These are phyloP conservation scores for Metschnikowia koreensis DNA, from an alignment of 805 yeast species.

Conservation along the genomic window DNA sequence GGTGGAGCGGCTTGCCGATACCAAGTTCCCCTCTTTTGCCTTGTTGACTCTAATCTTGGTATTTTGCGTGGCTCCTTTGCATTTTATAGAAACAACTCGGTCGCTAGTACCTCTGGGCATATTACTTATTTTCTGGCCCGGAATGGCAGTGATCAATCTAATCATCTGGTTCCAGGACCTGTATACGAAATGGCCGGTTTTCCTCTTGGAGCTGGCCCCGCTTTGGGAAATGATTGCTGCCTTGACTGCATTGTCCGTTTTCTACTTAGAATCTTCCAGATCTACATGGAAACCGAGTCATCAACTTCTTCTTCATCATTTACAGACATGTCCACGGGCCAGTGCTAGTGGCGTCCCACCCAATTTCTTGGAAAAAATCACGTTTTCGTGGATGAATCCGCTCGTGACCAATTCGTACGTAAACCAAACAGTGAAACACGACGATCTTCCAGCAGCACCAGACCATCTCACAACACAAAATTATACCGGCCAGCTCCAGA, in stretches of 20 bases:
- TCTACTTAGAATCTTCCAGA: slow-evolving; percentile 38
- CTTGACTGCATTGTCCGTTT: slow-evolving; percentile 29
- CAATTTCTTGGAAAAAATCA: slow-evolving; percentile 36
- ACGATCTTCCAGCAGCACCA: slow-evolving; percentile 33
- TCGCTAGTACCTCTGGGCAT: slow-evolving; percentile 38
- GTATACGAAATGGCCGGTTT: slow-evolving; percentile 25
- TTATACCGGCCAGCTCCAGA: slow-evolving; percentile 17
- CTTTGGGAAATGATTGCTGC: slow-evolving; percentile 13
- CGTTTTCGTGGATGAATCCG: slow-evolving; percentile 50
- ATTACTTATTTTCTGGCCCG: slow-evolving; percentile 41
- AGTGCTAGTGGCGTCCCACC: slow-evolving; percentile 16
- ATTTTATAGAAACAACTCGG: slow-evolving; percentile 42
- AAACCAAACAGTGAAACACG: slow-evolving; percentile 30
- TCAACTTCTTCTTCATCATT: slow-evolving; percentile 33
- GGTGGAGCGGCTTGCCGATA: slow-evolving; percentile 25
- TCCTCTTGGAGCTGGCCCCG: slow-evolving; percentile 7
- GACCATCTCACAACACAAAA: slow-evolving; percentile 23
- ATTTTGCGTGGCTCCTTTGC: slow-evolving; percentile 39
- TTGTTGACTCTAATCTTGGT: slow-evolving; percentile 3
- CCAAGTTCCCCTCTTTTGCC: slow-evolving; percentile 18
- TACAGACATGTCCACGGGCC: slow-evolving; percentile 19
- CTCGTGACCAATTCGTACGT: slow-evolving; percentile 39
- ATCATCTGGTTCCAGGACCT: slow-evolving; percentile 27
- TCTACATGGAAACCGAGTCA: slow-evolving; percentile 39
- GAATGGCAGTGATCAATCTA: slow-evolving; percentile 18